These are phyloP conservation scores for Lactarius deliciosus DNA, from an alignment of 768 basidiomycete genomes.

Conservation along the genomic window DNA sequence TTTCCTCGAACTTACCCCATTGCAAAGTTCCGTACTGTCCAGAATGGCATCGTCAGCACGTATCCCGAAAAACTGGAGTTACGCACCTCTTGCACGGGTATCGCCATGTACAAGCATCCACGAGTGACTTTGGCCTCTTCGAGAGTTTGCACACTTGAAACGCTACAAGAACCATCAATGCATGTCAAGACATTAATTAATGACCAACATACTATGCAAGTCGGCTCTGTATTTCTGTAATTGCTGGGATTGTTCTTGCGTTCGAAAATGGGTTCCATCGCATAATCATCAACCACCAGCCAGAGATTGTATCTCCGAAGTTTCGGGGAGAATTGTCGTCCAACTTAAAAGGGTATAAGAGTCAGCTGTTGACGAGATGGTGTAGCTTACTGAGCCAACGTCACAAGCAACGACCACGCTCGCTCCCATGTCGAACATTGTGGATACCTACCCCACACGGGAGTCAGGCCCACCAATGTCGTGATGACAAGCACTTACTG, in stretches of 20 bases:
- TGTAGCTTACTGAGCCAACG: slow-evolving; percentile 72
- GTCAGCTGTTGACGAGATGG: neutral
- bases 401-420: slow-evolving; percentile 90
- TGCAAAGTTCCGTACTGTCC: slow-evolving; percentile 86
- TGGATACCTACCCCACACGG: slow-evolving; percentile 56
- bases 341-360: slow-evolving; percentile 45
- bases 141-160: slow-evolving; percentile 91
- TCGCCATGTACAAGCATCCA: slow-evolving; percentile 87
- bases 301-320: slow-evolving; percentile 93
- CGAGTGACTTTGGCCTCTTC: slow-evolving; percentile 93
- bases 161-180: slow-evolving; percentile 47
- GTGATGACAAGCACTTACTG: slow-evolving; percentile 46
- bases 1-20: slow-evolving; percentile 86
- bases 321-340: slow-evolving; percentile 95
- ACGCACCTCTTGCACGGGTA: slow-evolving; percentile 90
- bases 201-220: slow-evolving; percentile 79
- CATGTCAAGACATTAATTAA: slow-evolving; percentile 21
- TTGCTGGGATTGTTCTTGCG: slow-evolving; percentile 74
- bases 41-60: neutral
- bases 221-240: slow-evolving; percentile 91
- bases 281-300: slow-evolving; percentile 94
- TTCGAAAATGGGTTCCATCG: slow-evolving; percentile 90
- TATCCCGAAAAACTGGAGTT: neutral
- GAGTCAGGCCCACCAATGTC: neutral
- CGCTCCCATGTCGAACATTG: slow-evolving; percentile 92